Evolutionary conservation across 164 flowering plant genomes (phyloP).

Genomic region (Amborella trichopoda): DNA sequence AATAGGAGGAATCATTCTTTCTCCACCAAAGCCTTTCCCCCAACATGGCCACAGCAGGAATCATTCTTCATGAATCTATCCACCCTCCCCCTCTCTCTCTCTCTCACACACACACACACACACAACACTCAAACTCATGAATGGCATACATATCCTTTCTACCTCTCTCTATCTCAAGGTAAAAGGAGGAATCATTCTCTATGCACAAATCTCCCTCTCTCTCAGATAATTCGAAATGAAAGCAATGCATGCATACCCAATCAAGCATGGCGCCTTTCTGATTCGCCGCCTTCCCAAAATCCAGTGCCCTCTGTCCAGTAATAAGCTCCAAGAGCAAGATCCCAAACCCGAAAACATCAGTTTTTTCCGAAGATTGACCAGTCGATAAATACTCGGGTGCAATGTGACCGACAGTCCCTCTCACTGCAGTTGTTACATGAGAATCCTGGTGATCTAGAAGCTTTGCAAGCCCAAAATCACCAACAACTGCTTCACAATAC

Average conservation of each 20-base stretch:
- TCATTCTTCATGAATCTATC: not conserved
- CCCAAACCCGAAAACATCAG: slow-evolving; percentile 92
- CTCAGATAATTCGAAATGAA: not conserved
- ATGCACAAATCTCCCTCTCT: not conserved
- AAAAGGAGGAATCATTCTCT: not conserved
- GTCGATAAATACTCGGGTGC: slow-evolving; percentile 94
- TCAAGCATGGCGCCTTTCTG: slow-evolving; percentile 91
- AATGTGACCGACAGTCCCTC: slow-evolving; percentile 91
- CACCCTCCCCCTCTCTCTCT: not conserved
- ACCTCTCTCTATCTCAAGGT: not conserved
- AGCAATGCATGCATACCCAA: slow-evolving; percentile 45
- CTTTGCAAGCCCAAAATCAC: slow-evolving; percentile 95
- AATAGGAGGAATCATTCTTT: too few relatives aligned
- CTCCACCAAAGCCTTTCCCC: too few relatives aligned
- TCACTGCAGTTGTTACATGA: slow-evolving; percentile 90
- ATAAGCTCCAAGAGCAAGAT: slow-evolving; percentile 77
- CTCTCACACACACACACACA: not conserved
- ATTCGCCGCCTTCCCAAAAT: slow-evolving; percentile 60
- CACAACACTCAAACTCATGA: not conserved
- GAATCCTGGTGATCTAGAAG: slow-evolving; percentile 84
- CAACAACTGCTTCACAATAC: slow-evolving; percentile 75
- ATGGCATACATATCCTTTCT: not conserved
- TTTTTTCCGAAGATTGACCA: slow-evolving; percentile 92
- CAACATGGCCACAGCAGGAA: too few relatives aligned
- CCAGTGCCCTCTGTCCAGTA: slow-evolving; percentile 81